A percentile compares a stretch with the other conserved stretches of the same genome.
Conservation (phyloP, 1,284 basidiomycete species). For the Austroboletus niveus region DNA sequence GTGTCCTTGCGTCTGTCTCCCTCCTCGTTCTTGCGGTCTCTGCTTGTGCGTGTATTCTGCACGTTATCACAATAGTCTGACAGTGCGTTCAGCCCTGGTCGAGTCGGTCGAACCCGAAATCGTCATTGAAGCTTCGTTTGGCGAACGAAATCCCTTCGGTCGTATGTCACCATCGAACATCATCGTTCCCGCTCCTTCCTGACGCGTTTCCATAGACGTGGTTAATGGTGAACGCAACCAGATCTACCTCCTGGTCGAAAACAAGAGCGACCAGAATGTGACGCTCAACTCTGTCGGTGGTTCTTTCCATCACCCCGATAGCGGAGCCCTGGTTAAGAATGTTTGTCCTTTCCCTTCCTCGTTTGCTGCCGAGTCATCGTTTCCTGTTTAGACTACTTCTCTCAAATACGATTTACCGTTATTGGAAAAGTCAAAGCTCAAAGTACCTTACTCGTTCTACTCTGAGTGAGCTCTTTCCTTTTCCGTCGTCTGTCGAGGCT, state of each 20-base stretch:
- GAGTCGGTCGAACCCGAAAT: constrained; percentile 48
- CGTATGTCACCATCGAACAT: constrained; percentile 51
- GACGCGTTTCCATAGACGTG: constrained; percentile 52
- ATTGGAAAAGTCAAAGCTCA: constrained; percentile 61
- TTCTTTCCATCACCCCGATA: constrained; percentile 69
- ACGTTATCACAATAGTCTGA: constrained; percentile 4
- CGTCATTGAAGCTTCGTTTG: constrained; percentile 64
- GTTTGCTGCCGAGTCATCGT: constrained; percentile 1
- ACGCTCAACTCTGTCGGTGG: constrained; percentile 72
- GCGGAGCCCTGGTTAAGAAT: constrained; percentile 69
- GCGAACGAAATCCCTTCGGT: constrained; percentile 77
- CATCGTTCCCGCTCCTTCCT: background rate
- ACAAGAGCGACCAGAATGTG: constrained; percentile 73
- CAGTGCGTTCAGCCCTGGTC: constrained; percentile 10
- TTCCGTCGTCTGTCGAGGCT: constrained; percentile 6
- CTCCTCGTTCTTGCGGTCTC: constrained; percentile 21
- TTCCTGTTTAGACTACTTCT: constrained; percentile 54
- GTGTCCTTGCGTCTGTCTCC: constrained; percentile 13
- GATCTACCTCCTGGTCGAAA: constrained; percentile 68
- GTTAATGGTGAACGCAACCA: constrained; percentile 85
- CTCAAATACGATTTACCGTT: constrained; percentile 62
- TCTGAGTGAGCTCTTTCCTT: constrained; percentile 68
- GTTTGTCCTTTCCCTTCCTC: constrained; percentile 42
- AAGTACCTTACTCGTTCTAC: constrained; percentile 74
- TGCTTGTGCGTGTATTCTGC: constrained; percentile 25